Evolutionary conservation across 2,329 filamentous ascomycete species (phyloP).

Genomic region (Cadophora luteo-olivacea): DNA sequence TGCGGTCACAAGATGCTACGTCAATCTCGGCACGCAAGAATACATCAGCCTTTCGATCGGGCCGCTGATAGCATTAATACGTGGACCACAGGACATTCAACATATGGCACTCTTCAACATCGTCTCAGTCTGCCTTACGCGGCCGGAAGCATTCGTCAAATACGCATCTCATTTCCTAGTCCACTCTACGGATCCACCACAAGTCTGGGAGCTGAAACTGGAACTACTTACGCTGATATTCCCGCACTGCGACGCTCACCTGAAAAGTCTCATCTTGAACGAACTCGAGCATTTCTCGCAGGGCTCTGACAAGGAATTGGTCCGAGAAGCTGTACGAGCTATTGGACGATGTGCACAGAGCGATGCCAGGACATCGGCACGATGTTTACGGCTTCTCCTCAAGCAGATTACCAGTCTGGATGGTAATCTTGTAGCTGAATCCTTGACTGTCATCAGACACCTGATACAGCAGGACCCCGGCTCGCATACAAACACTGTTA

Average conservation of each 20-base stretch:
- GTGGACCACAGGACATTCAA: slow-evolving; percentile 85
- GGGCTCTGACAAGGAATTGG: slow-evolving; percentile 75
- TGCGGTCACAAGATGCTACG: slow-evolving; percentile 83
- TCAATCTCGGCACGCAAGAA: slow-evolving; percentile 80
- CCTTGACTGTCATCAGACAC: slow-evolving; percentile 92
- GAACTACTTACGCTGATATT: slow-evolving; percentile 92
- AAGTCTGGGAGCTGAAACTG: slow-evolving; percentile 90
- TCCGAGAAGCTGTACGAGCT: slow-evolving; percentile 88
- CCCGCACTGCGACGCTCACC: slow-evolving; percentile 75
- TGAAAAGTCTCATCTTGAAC: slow-evolving; percentile 86
- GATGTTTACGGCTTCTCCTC: slow-evolving; percentile 84
- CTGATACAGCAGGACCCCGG: slow-evolving; percentile 90
- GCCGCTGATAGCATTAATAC: slow-evolving; percentile 83
- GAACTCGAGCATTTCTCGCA: slow-evolving; percentile 94
- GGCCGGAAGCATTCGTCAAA: slow-evolving; percentile 82
- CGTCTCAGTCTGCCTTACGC: slow-evolving; percentile 83
- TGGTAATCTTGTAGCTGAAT: slow-evolving; percentile 87
- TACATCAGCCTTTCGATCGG: slow-evolving; percentile 80
- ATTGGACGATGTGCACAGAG: slow-evolving; percentile 93
- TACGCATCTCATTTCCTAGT: slow-evolving; percentile 92
- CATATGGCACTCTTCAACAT: slow-evolving; percentile 93
- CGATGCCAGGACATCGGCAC: slow-evolving; percentile 70
- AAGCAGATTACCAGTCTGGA: slow-evolving; percentile 89
- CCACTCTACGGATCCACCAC: slow-evolving; percentile 75
- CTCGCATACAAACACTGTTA: slow-evolving; percentile 82